phyloP scores from a whole-genome alignment of 2,329 filamentous ascomycete species.

The Pseudohalonectria lignicola region DNA sequence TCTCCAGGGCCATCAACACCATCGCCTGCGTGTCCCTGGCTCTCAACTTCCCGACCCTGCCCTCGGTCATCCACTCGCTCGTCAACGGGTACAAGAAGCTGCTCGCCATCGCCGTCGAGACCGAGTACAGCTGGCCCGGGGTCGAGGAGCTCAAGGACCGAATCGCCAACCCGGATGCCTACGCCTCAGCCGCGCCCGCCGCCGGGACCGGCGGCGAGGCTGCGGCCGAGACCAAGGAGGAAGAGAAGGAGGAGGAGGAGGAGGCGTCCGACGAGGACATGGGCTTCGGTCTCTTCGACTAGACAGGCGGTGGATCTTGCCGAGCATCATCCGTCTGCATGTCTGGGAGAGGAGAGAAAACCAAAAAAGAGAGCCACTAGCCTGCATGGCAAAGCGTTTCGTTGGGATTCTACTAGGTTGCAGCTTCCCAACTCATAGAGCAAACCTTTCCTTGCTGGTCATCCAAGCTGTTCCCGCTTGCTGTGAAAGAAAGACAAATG shows the following conservation, averaged over 20 bases:
- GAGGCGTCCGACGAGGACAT: constrained; percentile 56
- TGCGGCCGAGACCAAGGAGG: constrained; percentile 36
- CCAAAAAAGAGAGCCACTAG: too few relatives aligned
- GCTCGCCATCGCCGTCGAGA: constrained; percentile 79
- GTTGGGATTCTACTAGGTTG: too few relatives aligned
- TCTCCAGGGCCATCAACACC: constrained; percentile 72
- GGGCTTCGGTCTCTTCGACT: constrained; percentile 67
- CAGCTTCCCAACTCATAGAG: too few relatives aligned
- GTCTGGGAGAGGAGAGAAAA: constrained; percentile 7
- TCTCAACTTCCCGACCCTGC: constrained; percentile 88
- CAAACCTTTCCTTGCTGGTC: too few relatives aligned
- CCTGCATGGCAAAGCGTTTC: too few relatives aligned
- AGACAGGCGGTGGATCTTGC: too few relatives aligned
- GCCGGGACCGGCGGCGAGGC: constrained; percentile 44
- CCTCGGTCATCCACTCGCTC: constrained; percentile 91
- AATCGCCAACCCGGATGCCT: constrained; percentile 97
- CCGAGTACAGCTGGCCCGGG: constrained; percentile 87
- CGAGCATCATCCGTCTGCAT: too few relatives aligned
- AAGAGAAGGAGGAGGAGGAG: constrained; percentile 53
- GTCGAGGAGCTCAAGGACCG: constrained; percentile 99
- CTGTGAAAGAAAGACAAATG: constrained; percentile 3
- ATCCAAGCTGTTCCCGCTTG: neutral
- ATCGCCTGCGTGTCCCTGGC: constrained; percentile 88
- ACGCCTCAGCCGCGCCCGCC: constrained; percentile 71
- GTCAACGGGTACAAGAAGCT: constrained; percentile 98